Percentiles rank a stretch among this genome's conserved stretches.
phyloP scores from a whole-genome alignment of 345 rosid genomes.

The Theobroma cacao region DNA sequence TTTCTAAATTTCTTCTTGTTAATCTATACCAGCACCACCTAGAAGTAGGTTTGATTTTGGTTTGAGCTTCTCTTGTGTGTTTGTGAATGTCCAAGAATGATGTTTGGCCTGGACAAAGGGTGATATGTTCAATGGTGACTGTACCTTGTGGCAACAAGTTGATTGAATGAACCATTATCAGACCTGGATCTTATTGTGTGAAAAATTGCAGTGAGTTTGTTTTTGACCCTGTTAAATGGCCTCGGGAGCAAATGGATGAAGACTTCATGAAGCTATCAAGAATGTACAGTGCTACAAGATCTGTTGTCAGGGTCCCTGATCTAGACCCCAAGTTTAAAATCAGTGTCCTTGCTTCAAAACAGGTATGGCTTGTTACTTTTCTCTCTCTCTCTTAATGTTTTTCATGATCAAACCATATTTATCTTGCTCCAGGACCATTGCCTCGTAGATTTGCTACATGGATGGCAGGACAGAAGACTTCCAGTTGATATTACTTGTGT shows the following conservation, averaged over 20 bases:
- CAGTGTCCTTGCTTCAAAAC: constrained; percentile 84
- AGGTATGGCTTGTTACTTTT: constrained; percentile 37
- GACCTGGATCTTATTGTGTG: constrained; percentile 6
- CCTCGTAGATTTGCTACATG: constrained; percentile 76
- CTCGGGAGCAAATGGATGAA: constrained; percentile 62
- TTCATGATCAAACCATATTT: neutral
- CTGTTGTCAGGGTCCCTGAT: constrained; percentile 77
- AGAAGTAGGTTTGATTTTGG: neutral
- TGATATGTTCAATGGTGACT: neutral
- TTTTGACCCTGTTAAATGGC: constrained; percentile 79
- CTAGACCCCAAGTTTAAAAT: constrained; percentile 83
- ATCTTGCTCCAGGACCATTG: constrained; percentile 72
- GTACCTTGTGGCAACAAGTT: constrained; percentile 8
- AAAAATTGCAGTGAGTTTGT: constrained; percentile 56
- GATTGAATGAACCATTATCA: neutral
- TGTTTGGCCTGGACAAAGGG: neutral
- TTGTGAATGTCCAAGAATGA: neutral
- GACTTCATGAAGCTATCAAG: constrained; percentile 65
- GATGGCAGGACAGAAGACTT: constrained; percentile 90
- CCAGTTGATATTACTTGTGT: constrained; percentile 88
- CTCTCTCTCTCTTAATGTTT: neutral
- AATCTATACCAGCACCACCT: neutral
- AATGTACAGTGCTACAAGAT: constrained; percentile 55
- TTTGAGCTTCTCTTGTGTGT: neutral
- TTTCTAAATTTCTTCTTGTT: neutral